Conservation (phyloP, 345 rosid species). For the Bruguiera parviflora region DNA sequence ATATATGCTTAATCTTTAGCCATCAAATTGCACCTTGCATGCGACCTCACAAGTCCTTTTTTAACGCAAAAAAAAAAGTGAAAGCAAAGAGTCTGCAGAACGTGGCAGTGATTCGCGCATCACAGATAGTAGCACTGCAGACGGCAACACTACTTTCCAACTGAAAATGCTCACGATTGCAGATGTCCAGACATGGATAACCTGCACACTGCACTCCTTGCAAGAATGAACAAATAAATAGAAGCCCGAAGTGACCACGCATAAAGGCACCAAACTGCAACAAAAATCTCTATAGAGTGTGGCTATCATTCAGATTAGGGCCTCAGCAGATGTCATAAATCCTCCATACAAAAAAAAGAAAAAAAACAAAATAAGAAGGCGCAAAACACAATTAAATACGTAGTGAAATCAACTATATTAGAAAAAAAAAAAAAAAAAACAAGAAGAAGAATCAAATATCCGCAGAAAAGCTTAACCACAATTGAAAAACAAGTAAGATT, state of each 20-base stretch:
- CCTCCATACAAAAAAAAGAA: background rate
- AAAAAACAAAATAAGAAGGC: too few species aligned
- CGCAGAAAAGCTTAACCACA: background rate
- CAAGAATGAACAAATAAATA: too few species aligned
- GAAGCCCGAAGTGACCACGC: too few species aligned
- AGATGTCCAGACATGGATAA: too few species aligned
- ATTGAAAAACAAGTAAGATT: background rate
- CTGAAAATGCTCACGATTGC: too few species aligned
- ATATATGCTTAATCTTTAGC: background rate
- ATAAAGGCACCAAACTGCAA: background rate
- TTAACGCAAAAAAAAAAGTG: background rate
- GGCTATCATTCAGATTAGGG: background rate
- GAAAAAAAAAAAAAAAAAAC: too few species aligned
- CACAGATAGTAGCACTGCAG: too few species aligned
- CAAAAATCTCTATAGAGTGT: background rate
- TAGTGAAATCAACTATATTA: background rate
- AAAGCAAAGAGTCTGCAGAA: background rate
- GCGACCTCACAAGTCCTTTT: background rate
- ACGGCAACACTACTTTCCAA: too few species aligned
- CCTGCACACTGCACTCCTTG: too few species aligned
- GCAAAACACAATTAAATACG: background rate
- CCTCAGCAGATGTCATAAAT: background rate
- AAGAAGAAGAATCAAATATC: too few species aligned
- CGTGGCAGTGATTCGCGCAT: background rate
- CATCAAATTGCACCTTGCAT: background rate